Evolutionary conservation across 768 basidiomycete genomes (phyloP).

Genomic region (Podaxis sp.): DNA sequence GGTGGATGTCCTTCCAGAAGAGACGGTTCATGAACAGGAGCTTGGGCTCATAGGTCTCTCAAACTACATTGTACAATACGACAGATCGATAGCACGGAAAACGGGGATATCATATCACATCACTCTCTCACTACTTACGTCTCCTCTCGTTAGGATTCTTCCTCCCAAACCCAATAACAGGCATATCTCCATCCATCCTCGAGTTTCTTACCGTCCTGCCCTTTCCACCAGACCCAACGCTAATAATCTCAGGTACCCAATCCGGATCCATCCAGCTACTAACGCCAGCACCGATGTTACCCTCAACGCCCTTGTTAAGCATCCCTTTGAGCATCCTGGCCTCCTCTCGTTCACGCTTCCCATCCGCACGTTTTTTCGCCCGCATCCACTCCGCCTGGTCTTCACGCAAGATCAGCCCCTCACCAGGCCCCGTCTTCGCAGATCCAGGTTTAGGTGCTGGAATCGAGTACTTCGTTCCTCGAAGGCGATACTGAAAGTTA

Average conservation of each 20-base stretch:
- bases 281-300: conserved; percentile 50
- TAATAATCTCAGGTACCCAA: conserved; percentile 84
- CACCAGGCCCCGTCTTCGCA: conserved; percentile 79
- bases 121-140: conserved; percentile 43
- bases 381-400: conserved; percentile 88
- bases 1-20: conserved; percentile 99
- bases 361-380: conserved; percentile 77
- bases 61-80: conserved; percentile 6
- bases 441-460: conserved; percentile 88
- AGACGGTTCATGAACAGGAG: conserved; percentile 94
- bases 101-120: neutral
- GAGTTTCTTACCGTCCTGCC: conserved; percentile 53
- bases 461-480: conserved; percentile 92
- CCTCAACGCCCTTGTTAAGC: conserved; percentile 44
- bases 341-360: conserved; percentile 77
- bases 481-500: conserved; percentile 91
- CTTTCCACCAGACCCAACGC: conserved; percentile 66
- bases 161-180: conserved; percentile 82
- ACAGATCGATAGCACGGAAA: conserved; percentile 9
- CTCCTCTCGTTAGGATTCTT: conserved; percentile 88
- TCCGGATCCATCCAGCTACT: conserved; percentile 96
- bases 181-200: conserved; percentile 69
- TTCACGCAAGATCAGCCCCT: conserved; percentile 86
- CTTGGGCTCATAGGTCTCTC: conserved; percentile 52
- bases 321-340: conserved; percentile 68